Conservation (phyloP, 108 stramenopile species). For the Aurantiochytrium sp. region DNA sequence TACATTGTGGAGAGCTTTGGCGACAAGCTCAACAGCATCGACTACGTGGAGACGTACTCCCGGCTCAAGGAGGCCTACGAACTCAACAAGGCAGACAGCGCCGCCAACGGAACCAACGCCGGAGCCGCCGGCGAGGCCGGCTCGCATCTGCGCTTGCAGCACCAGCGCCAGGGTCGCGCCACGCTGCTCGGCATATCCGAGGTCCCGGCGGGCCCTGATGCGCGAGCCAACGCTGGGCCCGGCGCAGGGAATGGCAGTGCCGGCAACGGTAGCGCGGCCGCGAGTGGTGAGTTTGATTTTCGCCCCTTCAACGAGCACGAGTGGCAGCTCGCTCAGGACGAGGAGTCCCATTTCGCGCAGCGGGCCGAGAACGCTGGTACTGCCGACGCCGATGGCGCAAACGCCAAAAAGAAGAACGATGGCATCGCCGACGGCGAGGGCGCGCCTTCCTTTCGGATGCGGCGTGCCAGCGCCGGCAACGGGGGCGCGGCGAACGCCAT, state of each 20-base stretch:
- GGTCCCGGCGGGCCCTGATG: neutral
- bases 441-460: no score
- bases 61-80: neutral
- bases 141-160: conserved; percentile 35
- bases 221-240: no score
- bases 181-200: neutral
- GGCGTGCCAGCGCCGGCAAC: no score
- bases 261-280: neutral
- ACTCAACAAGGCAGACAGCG: neutral
- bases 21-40: neutral
- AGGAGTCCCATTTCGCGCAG: conserved; percentile 22
- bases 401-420: no score
- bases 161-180: conserved; percentile 31
- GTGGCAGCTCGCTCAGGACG: neutral
- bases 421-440: no score
- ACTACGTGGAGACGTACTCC: conserved; percentile 38
- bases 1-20: conserved; percentile 28
- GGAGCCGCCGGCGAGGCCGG: conserved; percentile 21
- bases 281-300: neutral
- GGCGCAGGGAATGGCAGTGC: no score
- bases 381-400: no score
- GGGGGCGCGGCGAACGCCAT: neutral
- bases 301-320: neutral
- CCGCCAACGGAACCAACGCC: neutral
- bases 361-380: no score